These are phyloP conservation scores for Stygiomarasmius scandens DNA, from an alignment of 1,284 basidiomycete species.

Conservation along the genomic window DNA sequence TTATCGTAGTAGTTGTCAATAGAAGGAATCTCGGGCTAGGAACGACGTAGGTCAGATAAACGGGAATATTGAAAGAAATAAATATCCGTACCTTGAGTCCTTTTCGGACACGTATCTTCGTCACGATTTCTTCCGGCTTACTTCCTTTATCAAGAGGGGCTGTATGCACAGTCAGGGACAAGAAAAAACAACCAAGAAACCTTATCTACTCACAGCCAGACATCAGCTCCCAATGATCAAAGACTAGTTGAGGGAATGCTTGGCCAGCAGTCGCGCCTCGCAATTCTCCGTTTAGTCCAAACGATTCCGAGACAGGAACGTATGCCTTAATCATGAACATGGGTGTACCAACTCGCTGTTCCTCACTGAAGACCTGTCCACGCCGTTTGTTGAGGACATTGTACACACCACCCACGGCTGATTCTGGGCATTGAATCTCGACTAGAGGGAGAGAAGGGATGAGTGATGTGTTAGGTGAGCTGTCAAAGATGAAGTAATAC, in stretches of 20 bases:
- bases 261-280: constrained; percentile 93
- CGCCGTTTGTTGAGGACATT: constrained; percentile 92
- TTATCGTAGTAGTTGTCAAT: background rate
- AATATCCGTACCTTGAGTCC: background rate
- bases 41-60: background rate
- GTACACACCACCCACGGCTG: constrained; percentile 98
- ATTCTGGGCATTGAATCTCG: constrained; percentile 98
- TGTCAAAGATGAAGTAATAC: constrained; percentile 45
- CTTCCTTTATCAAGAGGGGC: background rate
- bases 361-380: constrained; percentile 97
- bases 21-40: background rate
- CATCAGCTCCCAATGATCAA: constrained; percentile 91
- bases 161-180: background rate
- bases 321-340: constrained; percentile 99
- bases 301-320: constrained; percentile 95
- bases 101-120: background rate
- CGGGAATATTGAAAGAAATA: background rate
- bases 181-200: background rate
- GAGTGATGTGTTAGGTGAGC: constrained; percentile 86
- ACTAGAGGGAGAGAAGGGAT: constrained; percentile 42
- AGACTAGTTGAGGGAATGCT: constrained; percentile 96
- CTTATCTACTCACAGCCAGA: constrained; percentile 64
- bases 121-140: background rate
- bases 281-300: constrained; percentile 98
- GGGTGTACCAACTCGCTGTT: constrained; percentile 92